These are phyloP conservation scores for Pisolithus albus DNA, from an alignment of 768 basidiomycete genomes.

Conservation along the genomic window DNA sequence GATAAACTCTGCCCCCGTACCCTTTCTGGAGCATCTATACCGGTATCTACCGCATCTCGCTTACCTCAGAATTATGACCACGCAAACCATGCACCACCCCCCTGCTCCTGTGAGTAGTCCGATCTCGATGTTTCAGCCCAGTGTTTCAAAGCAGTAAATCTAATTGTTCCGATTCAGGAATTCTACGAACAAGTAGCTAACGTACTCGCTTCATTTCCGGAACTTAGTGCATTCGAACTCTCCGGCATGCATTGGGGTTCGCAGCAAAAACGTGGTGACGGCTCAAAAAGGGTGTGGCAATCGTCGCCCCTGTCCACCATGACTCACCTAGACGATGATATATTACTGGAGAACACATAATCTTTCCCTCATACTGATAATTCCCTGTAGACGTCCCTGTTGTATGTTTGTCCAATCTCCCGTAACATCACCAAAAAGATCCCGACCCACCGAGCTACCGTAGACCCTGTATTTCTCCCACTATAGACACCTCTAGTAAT, in stretches of 20 bases:
- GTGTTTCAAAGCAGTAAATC: conserved; percentile 15
- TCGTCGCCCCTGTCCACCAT: conserved; percentile 38
- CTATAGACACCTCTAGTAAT: conserved; percentile 12
- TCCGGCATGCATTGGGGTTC: conserved; percentile 72
- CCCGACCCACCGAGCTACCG: background rate
- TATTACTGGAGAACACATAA: conserved; percentile 23
- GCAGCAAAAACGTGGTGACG: conserved; percentile 37
- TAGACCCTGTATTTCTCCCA: conserved; percentile 11
- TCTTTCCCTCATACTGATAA: conserved; percentile 24
- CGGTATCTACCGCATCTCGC: conserved; percentile 52
- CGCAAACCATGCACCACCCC: conserved; percentile 42
- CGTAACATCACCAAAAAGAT: background rate
- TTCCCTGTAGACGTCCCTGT: conserved; percentile 11
- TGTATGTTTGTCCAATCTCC: conserved; percentile 5
- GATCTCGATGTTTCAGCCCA: background rate
- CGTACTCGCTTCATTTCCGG: conserved; percentile 50
- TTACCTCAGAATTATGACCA: conserved; percentile 61
- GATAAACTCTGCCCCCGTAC: conserved; percentile 49
- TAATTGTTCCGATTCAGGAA: conserved; percentile 32
- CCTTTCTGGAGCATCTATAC: conserved; percentile 52
- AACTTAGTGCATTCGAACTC: conserved; percentile 63
- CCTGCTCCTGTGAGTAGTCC: conserved; percentile 43
- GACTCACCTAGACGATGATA: conserved; percentile 24
- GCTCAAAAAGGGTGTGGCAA: conserved; percentile 46
- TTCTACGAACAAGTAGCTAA: conserved; percentile 58